phyloP scores from a whole-genome alignment of 257 asterid species.

The Vinca minor region DNA sequence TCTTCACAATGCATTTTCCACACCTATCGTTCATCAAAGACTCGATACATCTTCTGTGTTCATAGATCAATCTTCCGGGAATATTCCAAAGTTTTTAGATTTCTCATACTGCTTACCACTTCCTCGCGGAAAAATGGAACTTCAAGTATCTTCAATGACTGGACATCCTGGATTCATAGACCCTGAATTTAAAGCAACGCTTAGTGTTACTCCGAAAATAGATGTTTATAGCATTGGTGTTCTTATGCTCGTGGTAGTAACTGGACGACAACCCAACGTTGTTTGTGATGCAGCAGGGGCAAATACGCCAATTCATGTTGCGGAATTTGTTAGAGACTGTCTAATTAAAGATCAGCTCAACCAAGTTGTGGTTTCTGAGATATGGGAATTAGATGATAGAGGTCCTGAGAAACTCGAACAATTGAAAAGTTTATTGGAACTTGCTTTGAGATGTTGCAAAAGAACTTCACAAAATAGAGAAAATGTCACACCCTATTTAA shows the following conservation, averaged over 20 bases:
- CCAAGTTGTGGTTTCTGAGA: neutral
- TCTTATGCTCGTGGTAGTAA: constrained; percentile 5
- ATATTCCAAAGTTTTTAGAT: constrained; percentile 10
- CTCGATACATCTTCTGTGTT: neutral
- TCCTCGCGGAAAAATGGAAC: constrained; percentile 9
- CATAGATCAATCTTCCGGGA: constrained; percentile 10
- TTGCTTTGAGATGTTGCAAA: constrained; percentile 14
- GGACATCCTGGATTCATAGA: neutral
- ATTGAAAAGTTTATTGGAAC: constrained; percentile 7
- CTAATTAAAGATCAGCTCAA: neutral
- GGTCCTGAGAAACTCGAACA: neutral
- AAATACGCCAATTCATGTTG: too few relatives aligned
- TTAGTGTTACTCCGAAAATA: constrained; percentile 1
- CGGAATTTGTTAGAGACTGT: neutral
- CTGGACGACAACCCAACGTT: neutral
- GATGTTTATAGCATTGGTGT: constrained; percentile 14
- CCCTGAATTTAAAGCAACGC: neutral
- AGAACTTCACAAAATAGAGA: neutral
- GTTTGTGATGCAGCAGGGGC: neutral
- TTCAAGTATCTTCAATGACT: neutral
- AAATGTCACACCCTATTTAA: too few relatives aligned
- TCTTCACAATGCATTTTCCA: constrained; percentile 16
- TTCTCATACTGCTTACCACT: constrained; percentile 8
- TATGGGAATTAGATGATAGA: neutral
- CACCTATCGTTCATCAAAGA: constrained; percentile 2